Evolutionary conservation across 257 asterid genomes (phyloP).

Genomic region (Rehmannia glutinosa): DNA sequence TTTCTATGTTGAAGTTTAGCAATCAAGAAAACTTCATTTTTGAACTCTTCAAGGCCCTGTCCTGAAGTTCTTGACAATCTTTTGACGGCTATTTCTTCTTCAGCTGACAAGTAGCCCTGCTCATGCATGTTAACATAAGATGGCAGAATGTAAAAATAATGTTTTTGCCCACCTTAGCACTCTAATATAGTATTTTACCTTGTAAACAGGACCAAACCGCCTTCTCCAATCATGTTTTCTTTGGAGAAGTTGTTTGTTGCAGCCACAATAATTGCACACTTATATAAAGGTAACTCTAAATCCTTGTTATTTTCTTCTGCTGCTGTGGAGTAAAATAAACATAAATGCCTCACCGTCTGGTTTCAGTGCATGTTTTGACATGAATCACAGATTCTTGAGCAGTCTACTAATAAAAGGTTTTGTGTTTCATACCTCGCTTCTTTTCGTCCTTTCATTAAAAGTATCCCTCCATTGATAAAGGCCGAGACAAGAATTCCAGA

Average conservation of each 20-base stretch:
- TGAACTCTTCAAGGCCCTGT: slow-evolving; percentile 33
- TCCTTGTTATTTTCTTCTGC: slow-evolving; percentile 9
- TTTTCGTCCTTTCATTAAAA: slow-evolving; percentile 1
- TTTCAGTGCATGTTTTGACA: too few species aligned
- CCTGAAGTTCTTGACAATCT: slow-evolving; percentile 33
- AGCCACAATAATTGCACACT: slow-evolving; percentile 13
- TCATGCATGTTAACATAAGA: not conserved
- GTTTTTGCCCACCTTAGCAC: not conserved
- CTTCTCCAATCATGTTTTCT: slow-evolving; percentile 33
- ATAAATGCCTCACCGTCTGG: not conserved
- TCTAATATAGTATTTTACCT: slow-evolving; percentile 15
- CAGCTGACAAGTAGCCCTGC: slow-evolving; percentile 32
- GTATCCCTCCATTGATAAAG: not conserved
- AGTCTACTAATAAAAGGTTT: not conserved
- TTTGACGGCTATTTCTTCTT: slow-evolving; percentile 38
- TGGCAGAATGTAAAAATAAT: not conserved
- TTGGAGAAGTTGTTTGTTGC: slow-evolving; percentile 33
- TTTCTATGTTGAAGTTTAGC: slow-evolving; percentile 41
- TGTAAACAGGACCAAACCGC: slow-evolving; percentile 40
- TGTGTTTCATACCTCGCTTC: slow-evolving; percentile 12
- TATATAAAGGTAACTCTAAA: slow-evolving; percentile 30
- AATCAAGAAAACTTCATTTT: slow-evolving; percentile 27
- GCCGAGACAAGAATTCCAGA: slow-evolving; percentile 12
- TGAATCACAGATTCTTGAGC: not conserved
- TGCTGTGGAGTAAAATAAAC: not conserved